phyloP scores from a whole-genome alignment of 805 yeast species.

The Nakazawaea ishiwadae region DNA sequence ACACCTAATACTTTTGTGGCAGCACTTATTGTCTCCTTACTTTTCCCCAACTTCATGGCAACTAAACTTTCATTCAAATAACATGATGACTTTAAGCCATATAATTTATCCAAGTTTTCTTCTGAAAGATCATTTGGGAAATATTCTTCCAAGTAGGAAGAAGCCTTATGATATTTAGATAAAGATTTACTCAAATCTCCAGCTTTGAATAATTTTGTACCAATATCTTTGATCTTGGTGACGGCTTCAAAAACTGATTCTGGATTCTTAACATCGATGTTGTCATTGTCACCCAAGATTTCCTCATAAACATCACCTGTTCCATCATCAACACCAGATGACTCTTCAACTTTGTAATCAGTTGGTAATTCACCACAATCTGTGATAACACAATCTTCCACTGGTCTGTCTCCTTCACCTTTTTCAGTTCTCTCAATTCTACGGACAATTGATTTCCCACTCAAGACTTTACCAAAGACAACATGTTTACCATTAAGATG shows the following conservation, averaged over 20 bases:
- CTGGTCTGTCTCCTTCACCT: constrained; percentile 66
- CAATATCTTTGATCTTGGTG: constrained; percentile 64
- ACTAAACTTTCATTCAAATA: constrained; percentile 72
- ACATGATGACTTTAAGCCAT: constrained; percentile 56
- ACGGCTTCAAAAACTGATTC: constrained; percentile 66
- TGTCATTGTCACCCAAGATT: constrained; percentile 67
- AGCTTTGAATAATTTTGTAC: constrained; percentile 68
- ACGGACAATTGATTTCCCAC: constrained; percentile 79
- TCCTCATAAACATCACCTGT: constrained; percentile 85
- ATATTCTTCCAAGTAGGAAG: constrained; percentile 63
- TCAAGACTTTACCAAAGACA: constrained; percentile 85
- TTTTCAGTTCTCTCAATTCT: constrained; percentile 70
- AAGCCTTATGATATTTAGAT: constrained; percentile 69
- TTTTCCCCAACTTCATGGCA: constrained; percentile 58
- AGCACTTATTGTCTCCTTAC: constrained; percentile 49
- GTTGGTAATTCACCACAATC: constrained; percentile 75
- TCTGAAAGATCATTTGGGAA: constrained; percentile 64
- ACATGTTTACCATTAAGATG: constrained; percentile 96
- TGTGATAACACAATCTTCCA: constrained; percentile 60
- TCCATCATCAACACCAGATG: constrained; percentile 57
- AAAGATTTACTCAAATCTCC: constrained; percentile 54
- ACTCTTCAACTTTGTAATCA: constrained; percentile 45
- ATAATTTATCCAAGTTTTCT: constrained; percentile 44
- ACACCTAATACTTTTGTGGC: constrained; percentile 65
- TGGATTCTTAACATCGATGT: constrained; percentile 55